Base-by-base conservation (phyloP, 768 basidiomycete species). In the Tylopilus sp. region DNA sequence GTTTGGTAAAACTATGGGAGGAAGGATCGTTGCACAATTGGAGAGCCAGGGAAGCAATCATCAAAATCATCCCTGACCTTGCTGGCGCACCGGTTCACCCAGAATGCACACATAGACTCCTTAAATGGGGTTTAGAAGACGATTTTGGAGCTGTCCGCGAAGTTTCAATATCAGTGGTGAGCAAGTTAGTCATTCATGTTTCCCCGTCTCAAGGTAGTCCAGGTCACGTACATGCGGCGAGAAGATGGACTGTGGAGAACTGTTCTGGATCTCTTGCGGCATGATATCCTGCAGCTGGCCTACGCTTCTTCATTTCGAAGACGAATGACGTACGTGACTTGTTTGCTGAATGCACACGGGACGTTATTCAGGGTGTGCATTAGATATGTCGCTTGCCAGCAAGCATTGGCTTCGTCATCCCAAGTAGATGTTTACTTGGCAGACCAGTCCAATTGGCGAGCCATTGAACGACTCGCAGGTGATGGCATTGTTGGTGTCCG, bases 111-210 rank as follows among this genome's bases (percentile, higher is more conserved):
- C 66, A 78, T 40, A 71, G 69, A 41, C 72, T 95, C 29, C 68
- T 91, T 51, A 70, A 71, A 54, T 75, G 73, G 52, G 89, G 85
- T 0, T 71, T 96, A 37, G 79, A 82, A 56, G 95, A 97, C 63
- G 73, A 72, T 17, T 89, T 91, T 48, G 87, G 92, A n/a, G 84
- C 87, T 31, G 92, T 98, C 5, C 76, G 95, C 48, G 89, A 92
- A 62, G 80, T 83, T 34, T 89, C 86, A 2, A 78, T 91, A 22
- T 65, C 70, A 34, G 73, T 74, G 60, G 89, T 92, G 66, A 71
- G 92, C 50, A 54, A 25, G 10, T 45, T 48, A 60, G 16, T 53
- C 29, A 21, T 38, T 36, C 58, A 24, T 26, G 16, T 48, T 52
- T 62, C 14, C 7, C 55, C 21, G 29, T 59, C 40, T 44, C 36